Evolutionary conservation across 164 flowering plant species (phyloP).

Genomic region (Sextonia rubra): DNA sequence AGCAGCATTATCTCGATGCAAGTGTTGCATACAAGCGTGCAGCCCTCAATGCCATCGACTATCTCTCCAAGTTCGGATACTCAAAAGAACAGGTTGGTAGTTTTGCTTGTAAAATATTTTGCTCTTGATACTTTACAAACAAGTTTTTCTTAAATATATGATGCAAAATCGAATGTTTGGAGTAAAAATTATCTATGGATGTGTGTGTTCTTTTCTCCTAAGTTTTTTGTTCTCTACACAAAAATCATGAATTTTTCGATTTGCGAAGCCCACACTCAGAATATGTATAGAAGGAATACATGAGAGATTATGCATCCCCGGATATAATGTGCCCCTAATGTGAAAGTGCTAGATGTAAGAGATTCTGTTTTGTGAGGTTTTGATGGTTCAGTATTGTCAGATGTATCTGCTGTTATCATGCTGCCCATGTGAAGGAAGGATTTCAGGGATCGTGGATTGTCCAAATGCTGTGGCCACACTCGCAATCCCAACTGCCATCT

Average conservation of each 20-base stretch:
- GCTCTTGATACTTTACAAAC: no score
- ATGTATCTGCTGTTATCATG: neutral
- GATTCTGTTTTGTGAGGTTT: neutral
- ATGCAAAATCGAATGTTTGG: no score
- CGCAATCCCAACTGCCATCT: slow-evolving; percentile 79
- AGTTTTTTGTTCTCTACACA: neutral
- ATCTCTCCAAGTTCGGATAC: slow-evolving; percentile 84
- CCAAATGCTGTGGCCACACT: slow-evolving; percentile 90
- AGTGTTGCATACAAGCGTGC: slow-evolving; percentile 90
- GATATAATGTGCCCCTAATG: no score
- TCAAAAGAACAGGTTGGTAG: slow-evolving; percentile 76
- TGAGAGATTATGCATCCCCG: no score
- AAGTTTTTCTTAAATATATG: no score
- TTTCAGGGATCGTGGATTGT: slow-evolving; percentile 83
- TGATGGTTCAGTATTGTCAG: neutral
- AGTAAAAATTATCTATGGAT: no score
- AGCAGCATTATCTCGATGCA: slow-evolving; percentile 88
- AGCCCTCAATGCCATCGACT: slow-evolving; percentile 91
- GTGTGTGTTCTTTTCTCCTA: neutral
- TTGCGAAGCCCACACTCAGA: no score
- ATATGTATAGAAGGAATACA: no score
- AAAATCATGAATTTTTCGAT: neutral
- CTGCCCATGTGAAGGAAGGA: slow-evolving; percentile 52
- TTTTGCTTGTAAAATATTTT: no score
- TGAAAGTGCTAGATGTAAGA: neutral